These are phyloP conservation scores for Allomyces macrogynus DNA, from an alignment of 192 early-diverging fungal genomes.

Conservation along the genomic window DNA sequence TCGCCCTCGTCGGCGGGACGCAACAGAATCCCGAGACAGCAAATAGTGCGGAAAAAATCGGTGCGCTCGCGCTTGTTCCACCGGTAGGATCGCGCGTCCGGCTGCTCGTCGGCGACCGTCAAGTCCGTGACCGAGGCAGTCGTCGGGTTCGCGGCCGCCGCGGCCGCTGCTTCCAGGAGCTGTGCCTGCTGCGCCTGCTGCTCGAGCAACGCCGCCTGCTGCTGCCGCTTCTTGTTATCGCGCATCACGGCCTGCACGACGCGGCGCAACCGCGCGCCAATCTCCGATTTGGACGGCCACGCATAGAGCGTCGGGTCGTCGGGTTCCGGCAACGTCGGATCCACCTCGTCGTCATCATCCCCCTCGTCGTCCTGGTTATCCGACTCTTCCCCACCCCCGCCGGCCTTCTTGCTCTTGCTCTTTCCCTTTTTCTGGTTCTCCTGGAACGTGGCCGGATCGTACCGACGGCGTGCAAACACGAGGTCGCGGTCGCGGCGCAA, in stretches of 20 bases:
- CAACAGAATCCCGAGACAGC: too few relatives aligned
- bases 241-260: constrained; percentile 33
- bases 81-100: background rate
- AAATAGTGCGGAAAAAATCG: background rate
- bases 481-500: constrained; percentile 24
- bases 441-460: constrained; percentile 1
- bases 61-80: background rate
- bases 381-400: background rate
- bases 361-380: constrained; percentile 5
- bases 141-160: too few relatives aligned
- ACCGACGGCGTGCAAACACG: constrained; percentile 15
- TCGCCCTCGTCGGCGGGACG: background rate
- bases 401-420: constrained; percentile 2
- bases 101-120: too few relatives aligned
- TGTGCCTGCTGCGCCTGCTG: too few relatives aligned
- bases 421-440: constrained; percentile 1
- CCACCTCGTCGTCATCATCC: background rate
- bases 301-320: background rate
- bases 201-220: too few relatives aligned
- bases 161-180: too few relatives aligned
- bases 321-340: background rate
- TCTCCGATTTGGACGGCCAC: constrained; percentile 40
- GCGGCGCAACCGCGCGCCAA: constrained; percentile 33
- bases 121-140: too few relatives aligned
- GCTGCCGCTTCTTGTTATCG: constrained; percentile 3